phyloP scores from a whole-genome alignment of 495 filamentous ascomycete species.

The Hypoxylon rickii region DNA sequence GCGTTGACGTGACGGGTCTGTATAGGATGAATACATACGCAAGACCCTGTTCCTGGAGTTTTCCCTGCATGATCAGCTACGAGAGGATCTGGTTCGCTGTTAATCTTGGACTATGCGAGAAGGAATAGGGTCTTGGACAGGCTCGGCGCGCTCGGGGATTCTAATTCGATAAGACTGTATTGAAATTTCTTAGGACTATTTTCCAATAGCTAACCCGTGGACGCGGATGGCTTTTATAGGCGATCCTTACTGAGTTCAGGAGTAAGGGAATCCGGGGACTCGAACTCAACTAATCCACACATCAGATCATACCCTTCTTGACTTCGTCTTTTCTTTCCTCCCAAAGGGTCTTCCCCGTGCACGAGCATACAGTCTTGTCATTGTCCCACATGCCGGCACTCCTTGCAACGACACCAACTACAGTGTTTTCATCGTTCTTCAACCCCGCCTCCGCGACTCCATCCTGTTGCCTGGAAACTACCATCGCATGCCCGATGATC shows the following conservation, averaged over 20 bases:
- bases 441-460: conserved; percentile 51
- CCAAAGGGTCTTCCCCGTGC: conserved; percentile 97
- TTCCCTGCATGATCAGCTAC: conserved; percentile 2
- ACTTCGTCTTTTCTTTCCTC: conserved; percentile 93
- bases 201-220: too few relatives aligned
- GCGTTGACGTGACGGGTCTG: conserved; percentile 2
- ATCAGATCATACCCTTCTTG: conserved; percentile 73
- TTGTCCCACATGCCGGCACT: conserved; percentile 98
- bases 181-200: not conserved
- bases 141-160: not conserved
- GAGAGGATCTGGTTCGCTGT: not conserved
- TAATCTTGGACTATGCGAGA: not conserved
- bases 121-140: not conserved
- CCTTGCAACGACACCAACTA: conserved; percentile 90
- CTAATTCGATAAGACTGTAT: not conserved
- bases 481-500: conserved; percentile 88
- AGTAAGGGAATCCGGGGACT: conserved; percentile 7
- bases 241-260: conserved; percentile 2
- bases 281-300: conserved; percentile 7
- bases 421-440: conserved; percentile 75
- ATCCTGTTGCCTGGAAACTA: conserved; percentile 68
- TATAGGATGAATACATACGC: conserved; percentile 1
- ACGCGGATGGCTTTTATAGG: conserved; percentile 4
- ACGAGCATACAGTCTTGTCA: conserved; percentile 93
- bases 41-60: conserved; percentile 10